phyloP scores from a whole-genome alignment of 2,329 filamentous ascomycete species.

The Mycosphaerella sp. region DNA sequence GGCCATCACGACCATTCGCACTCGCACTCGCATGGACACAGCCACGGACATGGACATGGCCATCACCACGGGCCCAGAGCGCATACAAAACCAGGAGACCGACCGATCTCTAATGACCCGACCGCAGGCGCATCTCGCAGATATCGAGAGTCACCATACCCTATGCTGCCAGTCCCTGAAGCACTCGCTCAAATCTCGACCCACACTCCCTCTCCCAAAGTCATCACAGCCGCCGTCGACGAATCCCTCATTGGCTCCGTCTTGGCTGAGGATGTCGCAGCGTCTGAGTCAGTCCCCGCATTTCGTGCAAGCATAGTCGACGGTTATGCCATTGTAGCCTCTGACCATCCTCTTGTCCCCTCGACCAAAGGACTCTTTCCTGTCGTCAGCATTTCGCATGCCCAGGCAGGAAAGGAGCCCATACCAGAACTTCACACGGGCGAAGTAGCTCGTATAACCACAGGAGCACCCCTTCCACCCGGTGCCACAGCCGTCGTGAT shows the following conservation, averaged over 20 bases:
- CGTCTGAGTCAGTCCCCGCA: constrained; percentile 78
- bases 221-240: constrained; percentile 56
- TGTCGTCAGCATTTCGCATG: constrained; percentile 80
- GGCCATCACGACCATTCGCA: constrained; percentile 35
- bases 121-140: constrained; percentile 58
- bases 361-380: constrained; percentile 75
- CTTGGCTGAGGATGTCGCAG: constrained; percentile 74
- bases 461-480: constrained; percentile 81
- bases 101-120: constrained; percentile 55
- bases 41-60: constrained; percentile 42
- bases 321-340: constrained; percentile 77
- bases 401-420: constrained; percentile 61
- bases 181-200: constrained; percentile 68
- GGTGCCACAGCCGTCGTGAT: constrained; percentile 90
- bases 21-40: constrained; percentile 33
- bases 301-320: constrained; percentile 96
- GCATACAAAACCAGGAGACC: constrained; percentile 61
- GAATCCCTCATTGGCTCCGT: constrained; percentile 66
- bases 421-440: constrained; percentile 61
- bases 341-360: constrained; percentile 37
- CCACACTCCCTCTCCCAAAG: constrained; percentile 60
- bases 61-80: constrained; percentile 59
- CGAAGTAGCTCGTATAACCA: constrained; percentile 84
- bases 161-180: constrained; percentile 81
- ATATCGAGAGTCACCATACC: constrained; percentile 80